Evolutionary conservation across 805 yeast genomes (phyloP).

Genomic region (Metschnikowia orientalis): DNA sequence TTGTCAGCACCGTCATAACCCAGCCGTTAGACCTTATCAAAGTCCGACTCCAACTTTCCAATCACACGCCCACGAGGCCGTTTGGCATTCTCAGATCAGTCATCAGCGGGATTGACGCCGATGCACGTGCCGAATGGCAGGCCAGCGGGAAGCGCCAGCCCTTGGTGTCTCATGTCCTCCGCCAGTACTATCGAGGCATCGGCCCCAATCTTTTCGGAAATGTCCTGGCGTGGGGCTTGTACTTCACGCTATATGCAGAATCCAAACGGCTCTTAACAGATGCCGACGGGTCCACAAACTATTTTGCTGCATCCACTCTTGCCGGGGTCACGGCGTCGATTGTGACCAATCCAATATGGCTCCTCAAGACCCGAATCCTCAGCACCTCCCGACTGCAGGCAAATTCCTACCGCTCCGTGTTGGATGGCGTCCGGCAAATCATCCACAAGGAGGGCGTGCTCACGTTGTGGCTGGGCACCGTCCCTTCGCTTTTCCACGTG

Average conservation of each 20-base stretch:
- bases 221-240: constrained; percentile 83
- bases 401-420: constrained; percentile 55
- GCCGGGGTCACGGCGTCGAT: constrained; percentile 78
- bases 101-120: constrained; percentile 17
- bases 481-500: constrained; percentile 76
- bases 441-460: constrained; percentile 50
- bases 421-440: constrained; percentile 52
- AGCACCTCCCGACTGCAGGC: constrained; percentile 44
- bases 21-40: constrained; percentile 91
- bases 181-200: constrained; percentile 63
- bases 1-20: constrained; percentile 68
- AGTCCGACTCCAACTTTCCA: constrained; percentile 68
- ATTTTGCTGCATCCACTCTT: constrained; percentile 32
- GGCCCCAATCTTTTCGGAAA: constrained; percentile 80
- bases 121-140: constrained; percentile 17
- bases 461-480: constrained; percentile 69
- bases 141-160: constrained; percentile 5
- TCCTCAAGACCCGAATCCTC: constrained; percentile 82
- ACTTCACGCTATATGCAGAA: constrained; percentile 71
- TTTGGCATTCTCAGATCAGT: constrained; percentile 21
- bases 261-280: constrained; percentile 36
- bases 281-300: constrained; percentile 22
- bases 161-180: constrained; percentile 3
- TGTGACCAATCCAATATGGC: constrained; percentile 93
- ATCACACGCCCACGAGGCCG: constrained; percentile 12